Evolutionary conservation across 306 rosid genomes (phyloP).

Genomic region (Malus fusca): DNA sequence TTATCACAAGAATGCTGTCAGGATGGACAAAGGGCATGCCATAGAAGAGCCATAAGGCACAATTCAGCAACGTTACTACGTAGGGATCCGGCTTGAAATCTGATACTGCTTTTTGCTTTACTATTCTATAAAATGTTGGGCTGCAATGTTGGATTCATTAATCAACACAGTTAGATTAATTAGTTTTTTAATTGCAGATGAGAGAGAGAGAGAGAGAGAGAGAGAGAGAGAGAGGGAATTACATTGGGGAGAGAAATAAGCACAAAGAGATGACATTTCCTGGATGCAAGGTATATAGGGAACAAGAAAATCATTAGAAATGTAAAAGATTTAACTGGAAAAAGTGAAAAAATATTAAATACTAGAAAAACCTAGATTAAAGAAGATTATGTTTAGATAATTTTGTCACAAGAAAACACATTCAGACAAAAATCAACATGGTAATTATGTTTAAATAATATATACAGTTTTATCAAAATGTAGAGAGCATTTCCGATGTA

Average conservation of each 20-base stretch:
- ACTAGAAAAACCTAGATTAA: neutral
- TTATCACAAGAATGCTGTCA: constrained; percentile 50
- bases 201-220: neutral
- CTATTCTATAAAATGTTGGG: constrained; percentile 61
- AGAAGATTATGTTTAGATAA: neutral
- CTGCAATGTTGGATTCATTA: constrained; percentile 28
- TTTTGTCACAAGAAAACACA: neutral
- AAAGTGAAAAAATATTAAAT: neutral
- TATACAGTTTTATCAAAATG: neutral
- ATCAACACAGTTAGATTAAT: neutral
- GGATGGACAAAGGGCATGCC: constrained; percentile 55
- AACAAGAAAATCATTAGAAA: neutral
- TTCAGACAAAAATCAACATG: neutral
- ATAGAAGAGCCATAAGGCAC: constrained; percentile 64
- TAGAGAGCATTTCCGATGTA: neutral
- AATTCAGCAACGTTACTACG: constrained; percentile 56
- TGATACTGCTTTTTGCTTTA: constrained; percentile 41
- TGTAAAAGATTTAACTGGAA: neutral
- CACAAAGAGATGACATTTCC: constrained; percentile 74
- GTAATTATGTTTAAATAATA: neutral
- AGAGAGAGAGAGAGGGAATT: constrained; percentile 3
- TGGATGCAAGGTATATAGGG: constrained; percentile 16
- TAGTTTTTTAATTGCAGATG: neutral
- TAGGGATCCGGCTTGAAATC: constrained; percentile 87
- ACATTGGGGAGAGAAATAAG: constrained; percentile 74